phyloP scores from a whole-genome alignment of 2,329 filamentous ascomycete species.

The Fusarium vanettenii region DNA sequence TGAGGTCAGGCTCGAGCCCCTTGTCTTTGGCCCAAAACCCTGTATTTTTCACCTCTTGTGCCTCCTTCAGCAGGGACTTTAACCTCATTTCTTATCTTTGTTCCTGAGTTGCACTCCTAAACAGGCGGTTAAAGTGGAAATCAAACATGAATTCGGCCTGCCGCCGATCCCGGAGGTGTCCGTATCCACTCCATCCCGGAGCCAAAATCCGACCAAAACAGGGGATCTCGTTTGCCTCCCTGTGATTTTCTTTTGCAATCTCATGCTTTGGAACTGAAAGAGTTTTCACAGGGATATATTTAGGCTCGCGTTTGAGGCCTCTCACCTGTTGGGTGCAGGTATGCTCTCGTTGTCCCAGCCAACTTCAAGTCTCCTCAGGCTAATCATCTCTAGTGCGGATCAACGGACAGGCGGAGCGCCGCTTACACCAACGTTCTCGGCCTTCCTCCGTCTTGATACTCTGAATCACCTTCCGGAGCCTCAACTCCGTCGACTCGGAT shows the following conservation, averaged over 20 bases:
- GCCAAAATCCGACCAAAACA: not conserved
- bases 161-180: conserved; percentile 31
- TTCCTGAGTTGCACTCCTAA: not conserved
- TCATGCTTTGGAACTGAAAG: not conserved
- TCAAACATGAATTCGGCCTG: conserved; percentile 11
- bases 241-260: not conserved
- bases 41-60: not conserved
- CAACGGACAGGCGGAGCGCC: conserved; percentile 7
- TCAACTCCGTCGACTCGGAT: conserved; percentile 18
- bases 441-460: conserved; percentile 2
- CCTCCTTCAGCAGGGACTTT: not conserved
- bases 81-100: not conserved
- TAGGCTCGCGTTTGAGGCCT: not conserved
- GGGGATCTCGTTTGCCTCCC: not conserved
- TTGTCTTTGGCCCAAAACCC: not conserved
- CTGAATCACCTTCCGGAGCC: conserved; percentile 18
- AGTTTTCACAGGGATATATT: not conserved
- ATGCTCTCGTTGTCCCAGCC: not conserved
- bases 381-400: not conserved
- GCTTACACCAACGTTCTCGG: conserved; percentile 15
- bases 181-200: conserved; percentile 15
- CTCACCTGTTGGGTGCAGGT: not conserved
- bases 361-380: not conserved
- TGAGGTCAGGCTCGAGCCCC: not conserved
- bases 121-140: conserved; percentile 12